Conservation (phyloP, 2,329 filamentous ascomycete species). For the Colletotrichum paranaense region DNA sequence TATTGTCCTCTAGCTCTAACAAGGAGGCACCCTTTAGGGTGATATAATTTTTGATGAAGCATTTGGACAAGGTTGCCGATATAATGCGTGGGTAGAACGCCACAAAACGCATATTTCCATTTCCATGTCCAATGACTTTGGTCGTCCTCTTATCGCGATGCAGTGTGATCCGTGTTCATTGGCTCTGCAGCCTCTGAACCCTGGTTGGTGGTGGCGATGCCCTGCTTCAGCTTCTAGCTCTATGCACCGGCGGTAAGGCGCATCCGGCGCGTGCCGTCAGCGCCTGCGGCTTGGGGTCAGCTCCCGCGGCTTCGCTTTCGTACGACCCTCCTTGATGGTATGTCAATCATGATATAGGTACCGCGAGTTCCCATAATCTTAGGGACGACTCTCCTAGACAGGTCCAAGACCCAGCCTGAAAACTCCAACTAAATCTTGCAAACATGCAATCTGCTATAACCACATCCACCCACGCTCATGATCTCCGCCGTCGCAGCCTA, state of each 20-base stretch:
- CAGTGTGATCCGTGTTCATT: background rate
- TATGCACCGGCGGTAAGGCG: conserved; percentile 6
- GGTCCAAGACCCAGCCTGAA: background rate
- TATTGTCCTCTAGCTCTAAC: background rate
- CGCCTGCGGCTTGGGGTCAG: background rate
- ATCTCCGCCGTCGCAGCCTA: background rate
- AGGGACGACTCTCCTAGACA: background rate
- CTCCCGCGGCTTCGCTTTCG: background rate
- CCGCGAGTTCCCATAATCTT: background rate
- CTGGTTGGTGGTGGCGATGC: conserved; percentile 19
- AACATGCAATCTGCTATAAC: background rate
- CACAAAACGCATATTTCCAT: background rate
- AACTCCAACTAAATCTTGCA: background rate
- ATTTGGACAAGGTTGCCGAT: background rate
- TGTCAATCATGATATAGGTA: background rate
- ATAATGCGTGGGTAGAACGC: background rate
- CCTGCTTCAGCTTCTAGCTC: conserved; percentile 24
- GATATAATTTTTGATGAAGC: background rate
- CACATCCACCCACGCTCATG: background rate
- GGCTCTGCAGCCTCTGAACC: conserved; percentile 12
- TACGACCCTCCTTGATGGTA: background rate
- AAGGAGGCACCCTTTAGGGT: background rate
- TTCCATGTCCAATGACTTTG: background rate
- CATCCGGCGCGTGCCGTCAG: background rate
- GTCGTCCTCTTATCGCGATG: conserved; percentile 2